phyloP scores from a whole-genome alignment of 1,284 basidiomycete genomes.

The Ceratobasidium sp. region DNA sequence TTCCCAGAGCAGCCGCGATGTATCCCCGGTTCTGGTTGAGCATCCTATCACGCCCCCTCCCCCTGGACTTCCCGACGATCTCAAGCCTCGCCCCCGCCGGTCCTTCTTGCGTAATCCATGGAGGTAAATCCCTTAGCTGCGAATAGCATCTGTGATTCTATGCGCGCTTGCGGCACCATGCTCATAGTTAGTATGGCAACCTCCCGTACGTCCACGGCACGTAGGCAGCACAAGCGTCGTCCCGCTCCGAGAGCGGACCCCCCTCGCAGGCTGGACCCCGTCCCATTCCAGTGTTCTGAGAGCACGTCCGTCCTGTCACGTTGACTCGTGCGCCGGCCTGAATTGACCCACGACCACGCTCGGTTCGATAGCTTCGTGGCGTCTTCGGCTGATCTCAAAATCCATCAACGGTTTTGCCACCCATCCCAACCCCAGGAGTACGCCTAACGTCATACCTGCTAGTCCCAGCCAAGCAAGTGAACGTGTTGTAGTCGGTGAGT shows the following conservation, averaged over 20 bases:
- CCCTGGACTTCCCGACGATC: background rate
- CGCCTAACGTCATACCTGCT: constrained; percentile 18
- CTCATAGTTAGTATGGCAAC: constrained; percentile 6
- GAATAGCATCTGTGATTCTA: constrained; percentile 37
- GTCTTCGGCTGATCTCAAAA: constrained; percentile 16
- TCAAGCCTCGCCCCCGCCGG: constrained; percentile 34
- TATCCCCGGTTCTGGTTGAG: constrained; percentile 32
- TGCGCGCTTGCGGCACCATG: constrained; percentile 22
- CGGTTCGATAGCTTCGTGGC: constrained; percentile 26
- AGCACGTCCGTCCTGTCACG: constrained; percentile 35
- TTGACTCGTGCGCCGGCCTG: constrained; percentile 31
- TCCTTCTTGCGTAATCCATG: constrained; percentile 37
- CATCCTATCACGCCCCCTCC: constrained; percentile 13
- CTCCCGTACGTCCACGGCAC: constrained; percentile 29
- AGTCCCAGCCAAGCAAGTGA: constrained; percentile 37
- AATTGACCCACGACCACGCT: constrained; percentile 29
- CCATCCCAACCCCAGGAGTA: background rate
- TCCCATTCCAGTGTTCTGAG: constrained; percentile 35
- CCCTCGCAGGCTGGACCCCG: constrained; percentile 10
- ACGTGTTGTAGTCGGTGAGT: constrained; percentile 32
- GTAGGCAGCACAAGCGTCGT: constrained; percentile 17
- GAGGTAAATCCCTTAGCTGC: constrained; percentile 9
- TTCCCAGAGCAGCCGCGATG: constrained; percentile 26
- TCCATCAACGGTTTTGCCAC: constrained; percentile 26
- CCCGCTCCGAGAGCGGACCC: constrained; percentile 31